These are phyloP conservation scores for Malassezia sp. DNA, from an alignment of 1,284 basidiomycete genomes.

Conservation along the genomic window DNA sequence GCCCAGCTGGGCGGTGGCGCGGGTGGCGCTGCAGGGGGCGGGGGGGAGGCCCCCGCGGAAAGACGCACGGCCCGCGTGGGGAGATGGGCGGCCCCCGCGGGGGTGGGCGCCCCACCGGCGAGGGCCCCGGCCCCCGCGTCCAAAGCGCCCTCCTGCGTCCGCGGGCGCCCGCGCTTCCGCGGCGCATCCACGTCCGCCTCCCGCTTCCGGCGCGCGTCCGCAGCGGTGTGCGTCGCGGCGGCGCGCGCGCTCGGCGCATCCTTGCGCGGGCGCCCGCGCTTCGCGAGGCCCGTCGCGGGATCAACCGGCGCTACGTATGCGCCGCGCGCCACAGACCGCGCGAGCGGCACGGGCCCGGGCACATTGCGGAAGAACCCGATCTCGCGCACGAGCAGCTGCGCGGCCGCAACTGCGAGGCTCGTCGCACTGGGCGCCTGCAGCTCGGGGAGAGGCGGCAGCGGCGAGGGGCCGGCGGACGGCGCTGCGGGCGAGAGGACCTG, in stretches of 20 bases:
- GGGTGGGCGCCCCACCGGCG: too few species aligned
- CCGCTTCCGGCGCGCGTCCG: not conserved
- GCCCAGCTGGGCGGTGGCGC: too few species aligned
- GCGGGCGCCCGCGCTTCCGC: too few species aligned
- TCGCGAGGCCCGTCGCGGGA: conserved; percentile 9
- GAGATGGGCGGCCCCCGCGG: too few species aligned
- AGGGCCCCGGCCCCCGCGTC: too few species aligned
- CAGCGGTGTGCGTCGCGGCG: not conserved
- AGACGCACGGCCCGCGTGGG: too few species aligned
- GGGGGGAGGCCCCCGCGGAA: too few species aligned
- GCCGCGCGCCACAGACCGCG: conserved; percentile 5
- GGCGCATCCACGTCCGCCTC: not conserved
- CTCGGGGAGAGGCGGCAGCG: not conserved
- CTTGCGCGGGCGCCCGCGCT: conserved; percentile 16
- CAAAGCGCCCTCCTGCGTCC: too few species aligned
- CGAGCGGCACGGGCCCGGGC: conserved; percentile 4
- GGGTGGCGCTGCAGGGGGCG: too few species aligned
- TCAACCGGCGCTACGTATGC: not conserved
- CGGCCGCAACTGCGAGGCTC: not conserved
- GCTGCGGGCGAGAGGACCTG: not conserved
- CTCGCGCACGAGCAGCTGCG: not conserved
- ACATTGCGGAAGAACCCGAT: conserved; percentile 13
- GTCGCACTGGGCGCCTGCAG: not conserved
- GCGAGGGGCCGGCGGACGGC: too few species aligned
- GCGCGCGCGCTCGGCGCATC: not conserved